A percentile compares a stretch with the other conserved stretches of the same genome.
Evolutionary conservation across 305 asterid genomes (phyloP).

Genomic region (Euphrasia arctica): DNA sequence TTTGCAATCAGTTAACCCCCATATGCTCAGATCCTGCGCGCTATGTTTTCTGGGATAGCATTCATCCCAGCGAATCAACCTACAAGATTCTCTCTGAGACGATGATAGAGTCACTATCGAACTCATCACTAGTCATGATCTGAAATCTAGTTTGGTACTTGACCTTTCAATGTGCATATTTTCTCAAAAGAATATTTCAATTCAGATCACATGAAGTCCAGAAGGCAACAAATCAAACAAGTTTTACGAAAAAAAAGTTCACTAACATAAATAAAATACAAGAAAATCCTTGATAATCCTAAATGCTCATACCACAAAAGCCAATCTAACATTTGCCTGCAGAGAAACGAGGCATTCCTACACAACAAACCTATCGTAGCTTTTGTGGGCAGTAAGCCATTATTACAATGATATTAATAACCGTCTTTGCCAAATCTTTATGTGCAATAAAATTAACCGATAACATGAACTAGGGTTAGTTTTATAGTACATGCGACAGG

Average conservation of each 20-base stretch:
- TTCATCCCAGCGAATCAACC: slow-evolving; percentile 62
- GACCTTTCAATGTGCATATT: not conserved
- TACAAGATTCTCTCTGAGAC: slow-evolving; percentile 42
- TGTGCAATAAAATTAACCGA: slow-evolving; percentile 18
- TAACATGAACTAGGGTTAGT: slow-evolving; percentile 23
- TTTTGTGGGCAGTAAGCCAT: slow-evolving; percentile 18
- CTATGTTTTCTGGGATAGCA: slow-evolving; percentile 62
- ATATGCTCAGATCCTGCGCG: slow-evolving; percentile 39
- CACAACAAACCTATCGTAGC: slow-evolving; percentile 33
- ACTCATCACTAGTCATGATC: slow-evolving; percentile 15
- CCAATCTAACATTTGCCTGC: slow-evolving; percentile 19
- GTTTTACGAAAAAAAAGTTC: not conserved
- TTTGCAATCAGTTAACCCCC: slow-evolving; percentile 36
- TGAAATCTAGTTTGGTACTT: not conserved
- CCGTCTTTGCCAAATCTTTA: slow-evolving; percentile 22
- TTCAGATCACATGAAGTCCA: not conserved
- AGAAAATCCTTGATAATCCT: slow-evolving; percentile 15
- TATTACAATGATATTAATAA: slow-evolving; percentile 29
- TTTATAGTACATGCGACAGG: slow-evolving; percentile 19
- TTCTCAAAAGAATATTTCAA: not conserved
- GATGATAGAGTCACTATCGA: slow-evolving; percentile 31
- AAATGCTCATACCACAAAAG: slow-evolving; percentile 26
- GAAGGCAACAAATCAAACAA: slow-evolving; percentile 7
- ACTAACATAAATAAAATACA: slow-evolving; percentile 27
- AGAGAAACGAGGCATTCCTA: slow-evolving; percentile 44